A percentile compares a stretch with the other conserved stretches of the same genome.
These are phyloP conservation scores for Corymbia calophylla DNA, from an alignment of 441 rosid species.

Conservation along the genomic window DNA sequence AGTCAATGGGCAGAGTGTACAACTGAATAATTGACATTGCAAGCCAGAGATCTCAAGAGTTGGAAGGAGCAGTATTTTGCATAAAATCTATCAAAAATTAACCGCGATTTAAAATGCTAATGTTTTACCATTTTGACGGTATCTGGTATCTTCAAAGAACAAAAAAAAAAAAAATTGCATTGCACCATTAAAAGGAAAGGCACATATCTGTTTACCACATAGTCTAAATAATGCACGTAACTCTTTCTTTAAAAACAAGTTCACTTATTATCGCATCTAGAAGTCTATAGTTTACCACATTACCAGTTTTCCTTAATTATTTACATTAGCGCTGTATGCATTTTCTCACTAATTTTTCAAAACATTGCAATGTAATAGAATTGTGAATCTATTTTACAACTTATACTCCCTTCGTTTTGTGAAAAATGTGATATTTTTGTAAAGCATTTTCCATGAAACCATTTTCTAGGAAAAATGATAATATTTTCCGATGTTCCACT, in stretches of 20 bases:
- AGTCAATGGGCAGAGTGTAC: not conserved
- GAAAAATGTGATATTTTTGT: too few species aligned
- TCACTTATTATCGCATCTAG: not conserved
- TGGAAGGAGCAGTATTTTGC: not conserved
- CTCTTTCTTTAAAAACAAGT: not conserved
- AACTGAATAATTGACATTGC: not conserved
- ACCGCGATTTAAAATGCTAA: not conserved
- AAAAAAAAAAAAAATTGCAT: not conserved
- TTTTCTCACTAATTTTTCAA: not conserved
- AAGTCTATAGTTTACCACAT: not conserved
- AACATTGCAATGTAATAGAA: not conserved
- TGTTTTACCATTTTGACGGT: too few species aligned
- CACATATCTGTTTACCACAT: too few species aligned
- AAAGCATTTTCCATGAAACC: too few species aligned
- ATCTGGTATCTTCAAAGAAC: too few species aligned
- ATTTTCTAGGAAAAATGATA: too few species aligned
- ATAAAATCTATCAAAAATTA: not conserved
- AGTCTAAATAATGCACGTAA: not conserved
- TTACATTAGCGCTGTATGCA: not conserved
- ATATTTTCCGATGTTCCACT: too few species aligned
- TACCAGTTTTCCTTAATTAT: not conserved
- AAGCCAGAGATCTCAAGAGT: not conserved
- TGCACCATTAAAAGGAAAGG: not conserved
- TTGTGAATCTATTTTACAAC: not conserved
- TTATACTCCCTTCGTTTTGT: fast-evolving